Conservation (phyloP, 2,329 filamentous ascomycete species). For the Ophiocordyceps robertsii region DNA sequence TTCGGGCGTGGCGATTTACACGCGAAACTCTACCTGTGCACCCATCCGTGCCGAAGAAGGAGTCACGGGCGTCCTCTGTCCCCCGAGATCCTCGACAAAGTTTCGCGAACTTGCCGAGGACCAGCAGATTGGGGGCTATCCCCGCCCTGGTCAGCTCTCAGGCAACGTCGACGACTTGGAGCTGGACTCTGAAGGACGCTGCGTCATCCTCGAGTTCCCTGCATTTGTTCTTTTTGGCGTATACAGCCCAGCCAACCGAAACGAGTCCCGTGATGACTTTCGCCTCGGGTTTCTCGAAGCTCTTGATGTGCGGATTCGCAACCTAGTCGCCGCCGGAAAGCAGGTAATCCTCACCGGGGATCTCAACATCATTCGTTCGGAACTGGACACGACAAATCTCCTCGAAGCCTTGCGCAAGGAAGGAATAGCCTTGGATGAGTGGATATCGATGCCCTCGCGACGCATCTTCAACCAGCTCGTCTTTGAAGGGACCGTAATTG, state of each 20-base stretch:
- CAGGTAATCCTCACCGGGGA: conserved; percentile 78
- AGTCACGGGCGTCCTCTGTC: conserved; percentile 67
- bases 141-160: conserved; percentile 51
- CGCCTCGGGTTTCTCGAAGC: conserved; percentile 67
- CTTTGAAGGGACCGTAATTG: conserved; percentile 54
- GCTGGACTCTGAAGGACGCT: conserved; percentile 84
- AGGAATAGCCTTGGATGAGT: conserved; percentile 54
- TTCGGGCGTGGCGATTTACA: conserved; percentile 91
- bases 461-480: conserved; percentile 80
- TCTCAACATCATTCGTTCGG: conserved; percentile 61
- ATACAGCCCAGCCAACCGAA: conserved; percentile 82
- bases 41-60: conserved; percentile 90
- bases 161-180: conserved; percentile 51
- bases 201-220: conserved; percentile 82
- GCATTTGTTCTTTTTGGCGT: conserved; percentile 89
- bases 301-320: conserved; percentile 73
- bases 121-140: conserved; percentile 82
- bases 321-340: conserved; percentile 69
- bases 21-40: conserved; percentile 69
- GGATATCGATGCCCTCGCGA: conserved; percentile 56
- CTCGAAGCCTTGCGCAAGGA: conserved; percentile 60
- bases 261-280: conserved; percentile 73
- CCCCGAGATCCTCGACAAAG: conserved; percentile 54
- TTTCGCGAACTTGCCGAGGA: conserved; percentile 64
- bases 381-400: conserved; percentile 65